These are phyloP conservation scores for Hyaloscypha variabilis DNA, from an alignment of 495 filamentous ascomycete species.

Conservation along the genomic window DNA sequence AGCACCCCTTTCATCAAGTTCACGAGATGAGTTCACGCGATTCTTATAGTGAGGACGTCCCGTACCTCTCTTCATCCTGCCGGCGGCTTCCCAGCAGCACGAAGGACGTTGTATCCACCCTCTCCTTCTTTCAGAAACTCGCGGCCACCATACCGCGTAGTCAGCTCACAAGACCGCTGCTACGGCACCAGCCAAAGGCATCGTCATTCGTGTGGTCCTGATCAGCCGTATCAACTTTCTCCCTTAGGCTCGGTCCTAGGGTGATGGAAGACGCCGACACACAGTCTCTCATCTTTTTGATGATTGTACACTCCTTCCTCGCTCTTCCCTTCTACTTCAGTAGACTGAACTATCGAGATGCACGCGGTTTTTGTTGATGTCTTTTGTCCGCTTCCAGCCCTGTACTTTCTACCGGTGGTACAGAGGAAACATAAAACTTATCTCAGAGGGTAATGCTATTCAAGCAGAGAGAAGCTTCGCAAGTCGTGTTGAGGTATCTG, in stretches of 20 bases:
- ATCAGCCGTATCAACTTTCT: conserved; percentile 76
- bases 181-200: conserved; percentile 56
- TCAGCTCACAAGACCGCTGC: conserved; percentile 49
- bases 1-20: conserved; percentile 16
- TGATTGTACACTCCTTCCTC: conserved; percentile 39
- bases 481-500: conserved; percentile 25
- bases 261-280: conserved; percentile 68
- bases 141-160: conserved; percentile 26
- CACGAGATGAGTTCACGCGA: conserved; percentile 28
- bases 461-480: conserved; percentile 59
- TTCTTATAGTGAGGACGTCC: conserved; percentile 39
- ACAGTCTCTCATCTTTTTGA: conserved; percentile 36
- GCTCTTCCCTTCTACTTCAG: conserved; percentile 21
- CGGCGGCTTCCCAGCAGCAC: conserved; percentile 31
- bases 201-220: conserved; percentile 28
- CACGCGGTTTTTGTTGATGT: conserved; percentile 81
- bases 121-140: conserved; percentile 42
- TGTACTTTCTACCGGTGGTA: conserved; percentile 27
- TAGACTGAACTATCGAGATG: conserved; percentile 21
- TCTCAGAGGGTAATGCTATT: conserved; percentile 78
- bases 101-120: conserved; percentile 44
- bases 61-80: conserved; percentile 45
- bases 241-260: conserved; percentile 52
- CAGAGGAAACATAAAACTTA: conserved; percentile 88
- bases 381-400: conserved; percentile 72